Conservation (phyloP, 768 basidiomycete genomes). For the Mycena latifolia region DNA sequence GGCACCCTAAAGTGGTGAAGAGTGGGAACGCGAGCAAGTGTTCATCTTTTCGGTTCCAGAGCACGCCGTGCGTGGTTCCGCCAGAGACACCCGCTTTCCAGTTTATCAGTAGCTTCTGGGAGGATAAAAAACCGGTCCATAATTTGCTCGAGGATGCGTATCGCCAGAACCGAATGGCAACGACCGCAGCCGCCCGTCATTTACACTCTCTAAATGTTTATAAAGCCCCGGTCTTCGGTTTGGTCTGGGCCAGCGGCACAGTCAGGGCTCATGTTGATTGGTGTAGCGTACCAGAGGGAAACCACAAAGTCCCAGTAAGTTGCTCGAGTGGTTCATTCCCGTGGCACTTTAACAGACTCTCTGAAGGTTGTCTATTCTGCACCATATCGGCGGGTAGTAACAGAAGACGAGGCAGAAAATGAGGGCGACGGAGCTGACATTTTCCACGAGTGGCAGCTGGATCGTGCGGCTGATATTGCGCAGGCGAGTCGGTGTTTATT, state of each 20-base stretch:
- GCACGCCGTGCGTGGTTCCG: slow-evolving; percentile 60
- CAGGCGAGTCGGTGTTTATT: slow-evolving; percentile 7
- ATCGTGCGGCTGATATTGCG: slow-evolving; percentile 55
- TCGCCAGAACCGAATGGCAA: slow-evolving; percentile 70
- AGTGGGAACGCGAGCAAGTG: slow-evolving; percentile 53
- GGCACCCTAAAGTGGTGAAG: slow-evolving; percentile 49
- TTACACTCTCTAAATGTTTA: slow-evolving; percentile 59
- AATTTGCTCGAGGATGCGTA: slow-evolving; percentile 64
- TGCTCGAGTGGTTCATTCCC: not conserved
- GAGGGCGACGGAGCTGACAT: slow-evolving; percentile 36
- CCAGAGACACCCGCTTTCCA: slow-evolving; percentile 63
- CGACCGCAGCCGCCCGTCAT: slow-evolving; percentile 62
- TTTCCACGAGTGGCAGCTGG: slow-evolving; percentile 65
- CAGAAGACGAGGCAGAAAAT: slow-evolving; percentile 29
- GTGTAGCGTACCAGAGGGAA: slow-evolving; percentile 51
- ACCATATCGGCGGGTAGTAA: slow-evolving; percentile 51
- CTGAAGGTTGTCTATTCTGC: slow-evolving; percentile 63
- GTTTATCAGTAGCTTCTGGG: slow-evolving; percentile 67
- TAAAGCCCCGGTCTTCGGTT: slow-evolving; percentile 63
- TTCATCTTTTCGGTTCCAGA: slow-evolving; percentile 65
- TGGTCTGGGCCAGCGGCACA: slow-evolving; percentile 65
- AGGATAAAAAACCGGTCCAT: slow-evolving; percentile 70
- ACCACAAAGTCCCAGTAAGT: slow-evolving; percentile 49
- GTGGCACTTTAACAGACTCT: slow-evolving; percentile 3
- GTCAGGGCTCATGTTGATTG: slow-evolving; percentile 71